Evolutionary conservation across 169 alveolate genomes (phyloP).

Genomic region (Cyclospora cayetanensis): DNA sequence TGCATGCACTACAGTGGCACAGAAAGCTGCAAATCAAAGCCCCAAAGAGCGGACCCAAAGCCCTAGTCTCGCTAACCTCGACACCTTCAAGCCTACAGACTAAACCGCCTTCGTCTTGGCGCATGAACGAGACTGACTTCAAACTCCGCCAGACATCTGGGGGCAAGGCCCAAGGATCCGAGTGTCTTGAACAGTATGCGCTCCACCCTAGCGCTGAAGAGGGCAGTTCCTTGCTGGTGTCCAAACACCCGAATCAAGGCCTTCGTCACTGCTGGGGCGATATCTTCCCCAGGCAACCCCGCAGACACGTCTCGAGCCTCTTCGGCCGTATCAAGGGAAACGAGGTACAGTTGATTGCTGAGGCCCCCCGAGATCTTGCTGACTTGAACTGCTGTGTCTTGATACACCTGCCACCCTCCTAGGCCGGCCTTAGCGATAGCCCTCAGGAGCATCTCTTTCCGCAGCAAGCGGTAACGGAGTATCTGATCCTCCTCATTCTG

Average conservation of each 20-base stretch:
- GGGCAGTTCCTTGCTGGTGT: conserved; percentile 32
- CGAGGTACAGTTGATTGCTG: conserved; percentile 57
- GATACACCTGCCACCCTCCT: neutral
- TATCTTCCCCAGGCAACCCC: neutral
- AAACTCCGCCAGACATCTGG: conserved; percentile 43
- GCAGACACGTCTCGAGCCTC: neutral
- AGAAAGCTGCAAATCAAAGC: no score
- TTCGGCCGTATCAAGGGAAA: neutral
- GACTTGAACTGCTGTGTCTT: neutral
- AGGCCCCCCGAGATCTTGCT: conserved; percentile 48
- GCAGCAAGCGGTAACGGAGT: neutral
- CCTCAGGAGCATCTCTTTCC: neutral
- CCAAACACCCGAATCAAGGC: conserved; percentile 64
- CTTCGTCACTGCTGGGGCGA: neutral
- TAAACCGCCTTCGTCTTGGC: no score
- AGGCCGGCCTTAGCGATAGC: neutral
- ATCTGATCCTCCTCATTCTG: neutral
- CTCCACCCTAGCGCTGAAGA: conserved; percentile 46
- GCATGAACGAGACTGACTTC: no score
- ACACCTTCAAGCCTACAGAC: neutral
- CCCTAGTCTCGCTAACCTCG: neutral
- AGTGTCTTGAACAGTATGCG: conserved; percentile 41
- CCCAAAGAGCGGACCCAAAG: neutral
- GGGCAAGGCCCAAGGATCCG: conserved; percentile 44
- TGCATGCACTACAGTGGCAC: neutral